phyloP scores from a whole-genome alignment of 139 green algal genomes.

The Chlamydomonas urium region DNA sequence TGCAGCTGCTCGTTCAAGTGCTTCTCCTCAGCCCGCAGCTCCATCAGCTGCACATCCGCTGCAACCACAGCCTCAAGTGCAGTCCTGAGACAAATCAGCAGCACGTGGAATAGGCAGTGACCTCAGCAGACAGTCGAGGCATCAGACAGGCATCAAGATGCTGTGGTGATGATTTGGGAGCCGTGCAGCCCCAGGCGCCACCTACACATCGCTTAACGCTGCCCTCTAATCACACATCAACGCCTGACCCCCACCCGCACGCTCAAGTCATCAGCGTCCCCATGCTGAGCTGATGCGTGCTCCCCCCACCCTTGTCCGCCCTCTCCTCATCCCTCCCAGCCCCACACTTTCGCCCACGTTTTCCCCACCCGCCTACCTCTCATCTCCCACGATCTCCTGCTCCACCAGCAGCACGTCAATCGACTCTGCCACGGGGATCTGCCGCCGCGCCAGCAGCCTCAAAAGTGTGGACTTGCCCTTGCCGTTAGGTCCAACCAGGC shows the following conservation, averaged over 20 bases:
- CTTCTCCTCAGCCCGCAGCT: conserved; percentile 81
- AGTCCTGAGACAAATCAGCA: neutral
- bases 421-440: conserved; percentile 91
- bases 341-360: too few relatives aligned
- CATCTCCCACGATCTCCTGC: conserved; percentile 90
- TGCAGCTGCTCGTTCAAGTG: conserved; percentile 42
- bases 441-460: conserved; percentile 84
- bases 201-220: too few relatives aligned
- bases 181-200: too few relatives aligned
- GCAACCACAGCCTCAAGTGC: conserved; percentile 80
- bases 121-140: neutral
- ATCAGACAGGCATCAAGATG: too few relatives aligned
- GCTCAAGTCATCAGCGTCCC: too few relatives aligned
- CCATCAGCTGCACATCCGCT: conserved; percentile 91
- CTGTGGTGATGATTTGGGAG: too few relatives aligned
- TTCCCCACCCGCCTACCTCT: conserved; percentile 29
- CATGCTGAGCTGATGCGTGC: too few relatives aligned
- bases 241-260: too few relatives aligned
- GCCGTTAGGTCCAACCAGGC: conserved; percentile 65
- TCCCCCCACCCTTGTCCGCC: too few relatives aligned
- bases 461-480: conserved; percentile 97
- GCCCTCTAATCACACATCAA: too few relatives aligned
- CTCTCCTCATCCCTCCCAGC: too few relatives aligned
- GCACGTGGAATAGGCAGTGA: neutral
- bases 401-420: conserved; percentile 99